Base-by-base conservation (phyloP, 495 filamentous ascomycete species). In the Penicillium turbatum region DNA sequence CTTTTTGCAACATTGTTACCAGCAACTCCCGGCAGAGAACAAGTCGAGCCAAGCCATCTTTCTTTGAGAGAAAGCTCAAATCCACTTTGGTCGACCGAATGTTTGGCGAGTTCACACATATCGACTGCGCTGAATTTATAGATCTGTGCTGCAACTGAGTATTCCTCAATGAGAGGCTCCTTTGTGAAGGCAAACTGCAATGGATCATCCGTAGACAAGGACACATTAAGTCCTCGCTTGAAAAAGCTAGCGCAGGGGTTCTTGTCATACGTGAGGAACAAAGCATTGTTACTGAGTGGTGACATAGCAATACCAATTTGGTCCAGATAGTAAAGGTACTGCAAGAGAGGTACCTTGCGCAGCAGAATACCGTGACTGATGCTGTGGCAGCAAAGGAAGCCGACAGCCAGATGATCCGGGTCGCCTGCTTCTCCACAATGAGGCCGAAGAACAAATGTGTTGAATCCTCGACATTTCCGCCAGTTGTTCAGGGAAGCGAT, bases 271-370 rank as follows among this genome's bases (percentile, higher is more conserved):
- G 93, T 92, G 35, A 98, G 76, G 72, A 98, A 98, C 27, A 98
- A 71, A 0, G 93, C 93, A 61, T 98, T 98, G 77, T 98, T 98
- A 66, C 90, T 96, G 29, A 98, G 82, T 24, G 93, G 93, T 9
- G 93, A 97, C 93, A 98, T 98, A 50, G 93, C 93, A 63, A 98
- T 93, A 50, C 93, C 93, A 56, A 98, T 97, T 64, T 95, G 91
- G 61, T 98, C 91, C 19, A 98, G 82, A 59, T 98, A 98, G 72
- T 95, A 98, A 45, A 97, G 86, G 70, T 98, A 98, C 64, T 98
- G 93, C 54, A 98, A 68, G 42, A 98, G 68, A 5, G 93, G 95
- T 8, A 97, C 91, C 64, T 98, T 98, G 31, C 95, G 84, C 31
- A 98, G 77, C 50, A 96, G 75, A 35, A 98, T 83, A 2, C 93